These are phyloP conservation scores for Wilcoxina mikolae DNA, from an alignment of 495 filamentous ascomycete genomes.

Conservation along the genomic window DNA sequence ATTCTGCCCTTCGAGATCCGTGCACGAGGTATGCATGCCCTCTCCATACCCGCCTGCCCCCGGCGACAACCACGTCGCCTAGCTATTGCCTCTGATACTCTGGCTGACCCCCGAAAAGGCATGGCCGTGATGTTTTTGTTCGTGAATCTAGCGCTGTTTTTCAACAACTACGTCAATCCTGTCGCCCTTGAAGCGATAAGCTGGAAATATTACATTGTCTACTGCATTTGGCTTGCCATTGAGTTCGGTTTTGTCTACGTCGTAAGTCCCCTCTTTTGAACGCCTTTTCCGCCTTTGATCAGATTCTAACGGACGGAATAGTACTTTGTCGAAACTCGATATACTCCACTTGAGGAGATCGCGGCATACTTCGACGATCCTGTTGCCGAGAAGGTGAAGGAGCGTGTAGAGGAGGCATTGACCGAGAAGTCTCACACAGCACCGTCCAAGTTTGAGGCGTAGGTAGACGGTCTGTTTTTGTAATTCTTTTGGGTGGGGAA, in stretches of 20 bases:
- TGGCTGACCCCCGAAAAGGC: too few relatives aligned
- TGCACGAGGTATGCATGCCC: constrained; percentile 4
- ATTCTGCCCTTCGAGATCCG: constrained; percentile 30
- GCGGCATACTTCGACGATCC: constrained; percentile 36
- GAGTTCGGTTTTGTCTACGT: constrained; percentile 35
- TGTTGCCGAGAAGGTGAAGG: constrained; percentile 8
- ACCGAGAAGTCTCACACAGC: too few relatives aligned
- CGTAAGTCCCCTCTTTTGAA: constrained; percentile 12
- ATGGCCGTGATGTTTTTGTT: constrained; percentile 36
- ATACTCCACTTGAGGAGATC: constrained; percentile 38
- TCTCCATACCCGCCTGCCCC: neutral
- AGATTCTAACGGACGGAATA: constrained; percentile 11
- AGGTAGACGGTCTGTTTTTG: too few relatives aligned
- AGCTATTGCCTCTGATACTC: too few relatives aligned
- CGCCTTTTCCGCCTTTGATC: neutral
- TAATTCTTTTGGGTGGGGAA: too few relatives aligned
- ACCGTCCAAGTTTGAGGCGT: too few relatives aligned
- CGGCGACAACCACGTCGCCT: neutral
- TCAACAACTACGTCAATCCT: constrained; percentile 39
- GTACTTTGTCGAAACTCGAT: constrained; percentile 37
- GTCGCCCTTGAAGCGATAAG: constrained; percentile 32
- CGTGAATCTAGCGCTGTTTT: constrained; percentile 34
- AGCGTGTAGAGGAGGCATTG: constrained; percentile 1
- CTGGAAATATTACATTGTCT: constrained; percentile 35
- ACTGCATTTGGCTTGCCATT: constrained; percentile 33